Evolutionary conservation across 768 basidiomycete genomes (phyloP), one percentile per base, ranked within the genome.

Genomic region (Naganishia friedmannii): DNA sequence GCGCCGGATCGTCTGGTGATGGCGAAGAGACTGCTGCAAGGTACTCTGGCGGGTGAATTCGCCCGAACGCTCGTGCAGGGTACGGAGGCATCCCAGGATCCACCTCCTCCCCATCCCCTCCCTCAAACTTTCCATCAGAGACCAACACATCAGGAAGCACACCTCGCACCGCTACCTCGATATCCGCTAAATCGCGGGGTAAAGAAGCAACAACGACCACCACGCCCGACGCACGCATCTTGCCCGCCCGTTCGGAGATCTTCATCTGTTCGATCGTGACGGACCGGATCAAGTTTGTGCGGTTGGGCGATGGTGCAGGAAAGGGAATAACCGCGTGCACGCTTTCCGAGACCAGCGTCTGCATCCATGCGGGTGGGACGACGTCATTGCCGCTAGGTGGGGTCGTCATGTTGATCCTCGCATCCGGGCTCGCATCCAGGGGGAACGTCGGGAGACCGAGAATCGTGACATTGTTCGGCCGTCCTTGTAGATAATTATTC

Each of bases 101-200:
- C 78, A 83, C 58, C 12, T 29, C 26, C 90, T 92, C 72, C 76
- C 83, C 21, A 83, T 91, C 53, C 82, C 85, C n/a, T n/a, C n/a
- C 39, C 7, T 67, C 65, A 13, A 76, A 73, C 26, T 73, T 72
- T 19, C 80, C 80, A 51, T 81, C 77, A 66, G 72, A 78, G 13
- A 81, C 73, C 42, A 78, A 66, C 7, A 81, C 74, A 65, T 81
- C 78, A 15, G 80, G 80, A 51, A 82, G 83, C n/a, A 84, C 83
- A 4, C 84, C 83, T 46, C 78, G 78, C 13, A 83, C 88, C 3
- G 86, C 88, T 0, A 86, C 86, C 0, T 84, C 86, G 70, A 84
- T 90, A 45, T 79, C 85, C 10, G 82, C 85, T 73, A 91, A 87
- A 0, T 82, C 85, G 29, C 90, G 89, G 73, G 92, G 92, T 0